Evolutionary conservation across 371 early-diverging fungal species (phyloP).

Genomic region (Syncephalastrum monosporum): DNA sequence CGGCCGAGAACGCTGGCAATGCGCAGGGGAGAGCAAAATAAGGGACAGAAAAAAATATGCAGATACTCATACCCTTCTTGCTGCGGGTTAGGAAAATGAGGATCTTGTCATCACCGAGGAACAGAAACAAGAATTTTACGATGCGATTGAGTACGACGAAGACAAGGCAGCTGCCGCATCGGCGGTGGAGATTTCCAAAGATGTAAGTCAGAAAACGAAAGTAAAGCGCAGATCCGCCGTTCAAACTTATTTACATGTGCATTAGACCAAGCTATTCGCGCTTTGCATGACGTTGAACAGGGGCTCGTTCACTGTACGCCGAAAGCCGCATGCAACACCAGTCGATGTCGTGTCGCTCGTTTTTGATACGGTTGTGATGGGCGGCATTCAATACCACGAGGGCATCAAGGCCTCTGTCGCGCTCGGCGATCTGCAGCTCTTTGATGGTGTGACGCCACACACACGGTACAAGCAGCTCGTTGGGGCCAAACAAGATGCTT

Average conservation of each 20-base stretch:
- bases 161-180: conserved; percentile 59
- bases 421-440: conserved; percentile 76
- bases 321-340: conserved; percentile 58
- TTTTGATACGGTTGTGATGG: conserved; percentile 63
- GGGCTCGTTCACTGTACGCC: conserved; percentile 84
- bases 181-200: conserved; percentile 77
- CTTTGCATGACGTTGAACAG: conserved; percentile 73
- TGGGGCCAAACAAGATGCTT: conserved; percentile 64
- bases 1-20: conserved; percentile 9
- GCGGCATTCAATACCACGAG: conserved; percentile 61
- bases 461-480: conserved; percentile 83
- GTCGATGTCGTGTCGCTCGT: conserved; percentile 62
- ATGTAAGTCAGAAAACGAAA: conserved; percentile 45
- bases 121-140: conserved; percentile 85
- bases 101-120: conserved; percentile 64
- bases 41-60: not conserved
- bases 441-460: conserved; percentile 76
- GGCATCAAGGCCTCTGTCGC: conserved; percentile 71
- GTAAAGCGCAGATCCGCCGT: not conserved
- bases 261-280: conserved; percentile 62
- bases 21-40: conserved; percentile 9
- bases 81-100: conserved; percentile 18
- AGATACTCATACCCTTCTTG: not conserved
- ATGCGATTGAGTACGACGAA: conserved; percentile 95
- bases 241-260: not conserved